These are phyloP conservation scores for Zymoseptoria brevis DNA, from an alignment of 2,329 filamentous ascomycete species.

Conservation along the genomic window DNA sequence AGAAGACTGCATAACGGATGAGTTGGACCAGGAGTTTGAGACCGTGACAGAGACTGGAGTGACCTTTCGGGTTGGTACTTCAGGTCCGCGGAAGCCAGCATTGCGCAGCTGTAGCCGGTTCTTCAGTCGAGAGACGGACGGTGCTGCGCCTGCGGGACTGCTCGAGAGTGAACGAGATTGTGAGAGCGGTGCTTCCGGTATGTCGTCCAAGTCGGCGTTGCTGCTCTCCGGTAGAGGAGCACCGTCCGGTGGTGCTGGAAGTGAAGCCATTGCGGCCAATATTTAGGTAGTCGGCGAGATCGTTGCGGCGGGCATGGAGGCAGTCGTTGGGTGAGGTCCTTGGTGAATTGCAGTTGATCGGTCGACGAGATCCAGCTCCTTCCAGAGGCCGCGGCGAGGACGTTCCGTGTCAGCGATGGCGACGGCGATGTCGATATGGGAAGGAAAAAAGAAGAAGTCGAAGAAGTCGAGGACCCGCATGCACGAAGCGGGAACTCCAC, in stretches of 20 bases:
- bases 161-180: not conserved
- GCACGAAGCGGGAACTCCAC: not conserved
- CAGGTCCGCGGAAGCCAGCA: constrained; percentile 28
- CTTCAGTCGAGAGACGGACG: constrained; percentile 17
- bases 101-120: constrained; percentile 29
- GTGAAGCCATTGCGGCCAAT: not conserved
- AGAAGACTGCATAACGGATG: constrained; percentile 8
- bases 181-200: not conserved
- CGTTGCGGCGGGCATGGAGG: not conserved
- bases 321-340: not conserved
- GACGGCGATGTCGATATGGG: not conserved
- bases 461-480: not conserved
- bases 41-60: constrained; percentile 20
- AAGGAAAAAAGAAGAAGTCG: not conserved
- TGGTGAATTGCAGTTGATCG: not conserved
- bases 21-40: constrained; percentile 18
- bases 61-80: constrained; percentile 25
- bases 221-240: not conserved
- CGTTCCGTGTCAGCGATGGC: not conserved
- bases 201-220: not conserved
- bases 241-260: not conserved
- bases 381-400: not conserved
- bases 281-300: not conserved
- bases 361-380: not conserved
- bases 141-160: not conserved